Evolutionary conservation across 345 rosid species (phyloP).

Genomic region (Brassica incana): DNA sequence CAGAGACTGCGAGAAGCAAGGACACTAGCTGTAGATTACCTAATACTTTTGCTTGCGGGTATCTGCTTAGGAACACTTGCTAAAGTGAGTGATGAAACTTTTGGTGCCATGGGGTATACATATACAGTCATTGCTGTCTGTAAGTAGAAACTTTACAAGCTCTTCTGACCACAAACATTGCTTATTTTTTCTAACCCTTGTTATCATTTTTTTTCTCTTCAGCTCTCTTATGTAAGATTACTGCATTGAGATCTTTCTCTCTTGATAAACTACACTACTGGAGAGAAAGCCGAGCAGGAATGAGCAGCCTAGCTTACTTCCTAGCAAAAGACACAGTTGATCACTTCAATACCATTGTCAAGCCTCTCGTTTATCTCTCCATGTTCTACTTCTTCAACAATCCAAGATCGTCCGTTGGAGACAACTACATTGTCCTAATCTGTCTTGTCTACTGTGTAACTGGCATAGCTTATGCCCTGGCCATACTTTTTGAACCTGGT

Average conservation of each 20-base stretch:
- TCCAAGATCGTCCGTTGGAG: constrained; percentile 74
- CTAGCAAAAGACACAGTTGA: constrained; percentile 88
- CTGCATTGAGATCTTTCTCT: constrained; percentile 89
- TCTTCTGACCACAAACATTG: background rate
- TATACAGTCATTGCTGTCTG: constrained; percentile 95
- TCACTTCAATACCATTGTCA: constrained; percentile 82
- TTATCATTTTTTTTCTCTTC: constrained; percentile 29
- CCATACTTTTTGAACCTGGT: constrained; percentile 78
- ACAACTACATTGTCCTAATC: constrained; percentile 73
- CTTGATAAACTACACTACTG: constrained; percentile 90
- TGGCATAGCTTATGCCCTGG: constrained; percentile 81
- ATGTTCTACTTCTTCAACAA: constrained; percentile 99
- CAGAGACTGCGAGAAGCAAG: constrained; percentile 92
- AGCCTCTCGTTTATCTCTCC: constrained; percentile 86
- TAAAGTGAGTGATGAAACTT: constrained; percentile 97
- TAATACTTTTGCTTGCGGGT: constrained; percentile 88
- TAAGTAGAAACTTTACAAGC: constrained; percentile 50
- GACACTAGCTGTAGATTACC: constrained; percentile 85
- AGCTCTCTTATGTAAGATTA: constrained; percentile 93
- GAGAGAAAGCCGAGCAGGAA: constrained; percentile 97
- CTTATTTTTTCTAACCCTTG: constrained; percentile 6
- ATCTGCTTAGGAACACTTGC: constrained; percentile 98
- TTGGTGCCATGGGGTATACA: constrained; percentile 86
- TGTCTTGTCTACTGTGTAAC: constrained; percentile 95
- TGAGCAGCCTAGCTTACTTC: constrained; percentile 93